Evolutionary conservation across 805 yeast species (phyloP), one percentile per base, ranked within the genome.

Genomic region (Pichia kluyveri): DNA sequence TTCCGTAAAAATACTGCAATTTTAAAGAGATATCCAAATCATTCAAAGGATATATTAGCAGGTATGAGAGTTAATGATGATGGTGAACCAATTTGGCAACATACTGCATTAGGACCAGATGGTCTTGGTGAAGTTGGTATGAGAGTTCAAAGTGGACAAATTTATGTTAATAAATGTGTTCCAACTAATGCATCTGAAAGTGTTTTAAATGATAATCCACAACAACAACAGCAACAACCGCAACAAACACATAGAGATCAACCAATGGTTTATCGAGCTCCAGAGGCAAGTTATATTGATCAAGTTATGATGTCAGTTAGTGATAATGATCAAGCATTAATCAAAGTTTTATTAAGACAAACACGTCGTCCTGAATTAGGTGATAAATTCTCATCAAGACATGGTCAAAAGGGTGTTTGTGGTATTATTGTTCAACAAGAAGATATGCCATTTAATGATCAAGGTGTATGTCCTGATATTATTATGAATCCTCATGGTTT

Each of bases 401-500:
- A 91, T 69, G 99, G 99, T 38, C 99, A 91, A 66, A 91, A 91
- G 73, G 99, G 99, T 79, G 98, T 93, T 31, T 91, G 98, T 72
- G 98, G 99, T 69, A 88, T 93, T 56, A 93, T 91, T 65, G 97
- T 91, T 6, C 89, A 88, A 57, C 98, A 91, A 63, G 98, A 91
- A 58, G 99, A 91, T 61, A 75, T 91, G 75, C 99, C 99, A 14
- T 91, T 91, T 68, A 87, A 82, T 62, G 98, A 93, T 58, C 77
- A 82, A 50, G 99, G 99, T 63, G 77, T 93, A 27, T 73, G 80
- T 4, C 99, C 99, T 0, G 99, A 91, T 69, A 90, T 91, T 55
- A 91, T 91, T 60, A 91, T 91, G 97, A 91, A 91, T 62, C 99
- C 99, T 1, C 99, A 91, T 66, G 99, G 97, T 71, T 93, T 91